Evolutionary conservation across 345 rosid species (phyloP).

Genomic region (Microthlaspi erraticum): DNA sequence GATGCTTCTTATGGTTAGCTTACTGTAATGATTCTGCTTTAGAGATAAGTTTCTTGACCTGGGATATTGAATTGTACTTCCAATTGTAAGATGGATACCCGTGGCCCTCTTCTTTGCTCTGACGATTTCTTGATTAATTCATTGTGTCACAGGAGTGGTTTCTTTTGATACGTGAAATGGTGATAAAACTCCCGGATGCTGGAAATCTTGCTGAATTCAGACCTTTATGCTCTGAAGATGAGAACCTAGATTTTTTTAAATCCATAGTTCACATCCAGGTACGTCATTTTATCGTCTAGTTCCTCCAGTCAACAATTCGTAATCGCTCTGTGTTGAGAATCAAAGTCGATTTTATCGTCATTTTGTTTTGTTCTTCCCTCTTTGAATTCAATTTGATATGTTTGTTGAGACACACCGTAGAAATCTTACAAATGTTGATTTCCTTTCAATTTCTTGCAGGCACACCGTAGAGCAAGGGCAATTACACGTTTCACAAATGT

Average conservation of each 20-base stretch:
- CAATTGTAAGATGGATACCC: slow-evolving; percentile 1
- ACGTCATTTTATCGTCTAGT: slow-evolving; percentile 11
- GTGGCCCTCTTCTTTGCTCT: slow-evolving; percentile 15
- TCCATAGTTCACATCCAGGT: slow-evolving; percentile 84
- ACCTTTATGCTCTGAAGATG: slow-evolving; percentile 79
- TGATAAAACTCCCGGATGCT: slow-evolving; percentile 73
- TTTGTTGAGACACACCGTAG: slow-evolving; percentile 5
- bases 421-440: slow-evolving; percentile 20
- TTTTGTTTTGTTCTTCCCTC: slow-evolving; percentile 20
- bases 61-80: slow-evolving; percentile 8
- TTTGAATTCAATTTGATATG: slow-evolving; percentile 2
- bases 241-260: slow-evolving; percentile 85
- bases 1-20: slow-evolving; percentile 18
- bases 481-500: slow-evolving; percentile 63
- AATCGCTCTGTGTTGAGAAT: slow-evolving; percentile 10
- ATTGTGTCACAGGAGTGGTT: slow-evolving; percentile 77
- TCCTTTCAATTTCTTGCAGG: slow-evolving; percentile 54
- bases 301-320: slow-evolving; percentile 17
- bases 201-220: slow-evolving; percentile 59
- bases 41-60: slow-evolving; percentile 5
- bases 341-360: neutral
- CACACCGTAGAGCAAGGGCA: slow-evolving; percentile 79
- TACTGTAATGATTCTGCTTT: slow-evolving; percentile 15
- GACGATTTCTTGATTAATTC: slow-evolving; percentile 2
- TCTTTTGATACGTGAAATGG: slow-evolving; percentile 79